Evolutionary conservation across 768 basidiomycete species (phyloP), one percentile per base, ranked within the genome.

Genomic region (Suillus bovinus): DNA sequence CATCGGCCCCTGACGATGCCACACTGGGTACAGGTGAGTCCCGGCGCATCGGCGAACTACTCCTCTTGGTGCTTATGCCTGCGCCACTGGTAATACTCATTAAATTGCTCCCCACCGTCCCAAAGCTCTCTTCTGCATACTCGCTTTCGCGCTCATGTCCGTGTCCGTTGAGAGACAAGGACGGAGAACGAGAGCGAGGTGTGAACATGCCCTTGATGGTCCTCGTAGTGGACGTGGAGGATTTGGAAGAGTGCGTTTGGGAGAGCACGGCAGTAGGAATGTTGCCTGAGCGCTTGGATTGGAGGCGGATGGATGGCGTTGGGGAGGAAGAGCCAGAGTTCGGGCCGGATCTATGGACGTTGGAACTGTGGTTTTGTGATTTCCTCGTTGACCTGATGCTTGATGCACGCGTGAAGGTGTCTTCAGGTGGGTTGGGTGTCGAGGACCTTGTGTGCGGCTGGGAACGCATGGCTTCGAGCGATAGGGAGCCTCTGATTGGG

Each of bases 131-230:
- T 59, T 86, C 78, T n/a, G 69, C 54, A 36, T 71, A 66, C 16
- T 70, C 74, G 0, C 61, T 78, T 14, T 69, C 71, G 20, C 63
- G 62, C 22, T 29, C 58, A 34, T 70, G 49, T 20, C 49, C 27
- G 38, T 70, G 49, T 27, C 27, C 49, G 27, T 50, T 50, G 16
- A 50, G 75, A 34, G 80, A 77, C n/a, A 80, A 70, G 7, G 81
- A 79, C 9, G 81, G 76, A 17, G 83, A 78, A 42, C 81, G 79
- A 20, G 86, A 86, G 5, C 88, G 83, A 34, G 71, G 72, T 14
- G 74, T 67, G 66, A 89, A 88, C 34, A 90, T 71, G 11, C 85
- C 82, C 68, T 86, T 88, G 50, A 89, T 71, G 3, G 86, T 80
- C 6, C 86, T 81, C 20, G 88, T 84, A 11, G 84, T 79, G 57